A percentile compares a stretch with the other conserved stretches of the same genome.
Evolutionary conservation across 2,329 filamentous ascomycete species (phyloP).

Genomic region (Stachybotrys elegans): DNA sequence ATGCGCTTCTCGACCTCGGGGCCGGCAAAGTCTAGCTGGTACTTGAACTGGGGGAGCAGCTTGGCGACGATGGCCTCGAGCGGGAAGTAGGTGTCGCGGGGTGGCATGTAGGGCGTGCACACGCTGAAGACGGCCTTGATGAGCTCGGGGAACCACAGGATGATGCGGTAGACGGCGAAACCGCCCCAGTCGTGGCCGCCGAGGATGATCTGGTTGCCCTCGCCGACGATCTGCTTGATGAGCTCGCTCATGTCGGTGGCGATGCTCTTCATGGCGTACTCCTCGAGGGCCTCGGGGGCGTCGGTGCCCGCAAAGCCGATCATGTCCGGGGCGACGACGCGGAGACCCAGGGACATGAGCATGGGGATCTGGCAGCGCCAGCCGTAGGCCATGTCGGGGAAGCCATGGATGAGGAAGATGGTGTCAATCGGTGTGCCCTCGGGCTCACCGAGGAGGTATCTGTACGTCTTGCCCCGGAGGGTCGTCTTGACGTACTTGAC

Average conservation of each 20-base stretch:
- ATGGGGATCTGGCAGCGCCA: conserved; percentile 88
- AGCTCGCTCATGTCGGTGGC: conserved; percentile 72
- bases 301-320: conserved; percentile 79
- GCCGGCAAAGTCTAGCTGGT: conserved; percentile 76
- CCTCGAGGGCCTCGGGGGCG: conserved; percentile 54
- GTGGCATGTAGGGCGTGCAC: conserved; percentile 69
- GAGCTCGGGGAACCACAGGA: conserved; percentile 67
- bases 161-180: conserved; percentile 67
- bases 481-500: conserved; percentile 58
- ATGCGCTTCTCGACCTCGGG: conserved; percentile 58
- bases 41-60: conserved; percentile 65
- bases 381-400: conserved; percentile 75
- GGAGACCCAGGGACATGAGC: conserved; percentile 65
- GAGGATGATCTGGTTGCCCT: conserved; percentile 60
- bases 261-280: conserved; percentile 69
- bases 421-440: conserved; percentile 38
- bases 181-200: conserved; percentile 96
- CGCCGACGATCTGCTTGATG: conserved; percentile 46
- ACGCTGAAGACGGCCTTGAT: conserved; percentile 72
- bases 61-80: conserved; percentile 55
- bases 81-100: conserved; percentile 45
- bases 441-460: conserved; percentile 54
- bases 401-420: conserved; percentile 64
- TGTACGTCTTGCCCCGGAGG: conserved; percentile 67
- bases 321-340: conserved; percentile 80